Evolutionary conservation across 306 rosid species (phyloP).

Genomic region (Sesbania bispinosa): DNA sequence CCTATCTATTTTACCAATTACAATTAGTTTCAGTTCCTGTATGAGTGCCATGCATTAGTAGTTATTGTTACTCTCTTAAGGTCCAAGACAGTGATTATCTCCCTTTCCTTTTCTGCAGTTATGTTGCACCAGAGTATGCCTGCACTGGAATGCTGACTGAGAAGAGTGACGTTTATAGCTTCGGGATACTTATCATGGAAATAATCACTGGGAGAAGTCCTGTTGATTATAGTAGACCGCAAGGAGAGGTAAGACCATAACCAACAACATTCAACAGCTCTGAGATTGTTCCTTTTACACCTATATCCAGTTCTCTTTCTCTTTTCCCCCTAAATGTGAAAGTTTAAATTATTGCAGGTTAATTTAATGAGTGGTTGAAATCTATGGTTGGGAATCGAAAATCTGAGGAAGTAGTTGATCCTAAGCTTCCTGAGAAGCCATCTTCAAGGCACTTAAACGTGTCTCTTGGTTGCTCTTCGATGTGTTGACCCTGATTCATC

Average conservation of each 20-base stretch:
- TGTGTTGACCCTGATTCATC: conserved; percentile 96
- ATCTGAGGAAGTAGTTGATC: conserved; percentile 87
- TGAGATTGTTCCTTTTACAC: background rate
- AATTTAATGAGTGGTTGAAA: conserved; percentile 93
- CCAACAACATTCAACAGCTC: background rate
- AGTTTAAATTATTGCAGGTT: conserved; percentile 48
- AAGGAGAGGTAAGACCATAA: conserved; percentile 75
- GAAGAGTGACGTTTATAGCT: conserved; percentile 95
- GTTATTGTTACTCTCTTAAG: background rate
- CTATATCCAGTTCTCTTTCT: background rate
- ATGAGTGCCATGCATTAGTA: background rate
- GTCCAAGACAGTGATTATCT: conserved; percentile 15
- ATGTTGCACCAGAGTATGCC: conserved; percentile 99
- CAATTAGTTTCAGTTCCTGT: background rate
- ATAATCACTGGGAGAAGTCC: conserved; percentile 85
- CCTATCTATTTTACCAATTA: background rate
- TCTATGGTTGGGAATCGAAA: conserved; percentile 78
- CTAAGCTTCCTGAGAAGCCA: conserved; percentile 82
- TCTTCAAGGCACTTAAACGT: conserved; percentile 81
- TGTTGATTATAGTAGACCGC: conserved; percentile 81
- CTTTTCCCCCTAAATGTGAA: background rate
- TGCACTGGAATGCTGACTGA: conserved; percentile 98
- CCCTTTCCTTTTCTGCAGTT: conserved; percentile 45
- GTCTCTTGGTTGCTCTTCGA: conserved; percentile 86
- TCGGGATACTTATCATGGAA: conserved; percentile 96